Percentiles rank a stretch among this genome's conserved stretches.
Conservation (phyloP, 192 early-diverging fungal species). For the Coemansia sp. region DNA sequence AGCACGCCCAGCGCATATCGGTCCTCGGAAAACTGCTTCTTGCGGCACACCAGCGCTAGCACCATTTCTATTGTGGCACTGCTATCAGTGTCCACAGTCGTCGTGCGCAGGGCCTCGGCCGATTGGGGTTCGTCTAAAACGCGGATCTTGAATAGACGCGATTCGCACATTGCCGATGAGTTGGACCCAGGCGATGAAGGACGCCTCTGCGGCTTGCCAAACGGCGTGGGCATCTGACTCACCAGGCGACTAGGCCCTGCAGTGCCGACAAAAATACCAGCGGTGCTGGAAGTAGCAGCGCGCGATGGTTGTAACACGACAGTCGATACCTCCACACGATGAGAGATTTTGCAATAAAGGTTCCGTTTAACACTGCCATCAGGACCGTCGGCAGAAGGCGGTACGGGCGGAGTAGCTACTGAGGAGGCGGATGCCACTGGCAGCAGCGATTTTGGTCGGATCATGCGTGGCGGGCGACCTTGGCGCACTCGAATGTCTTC, state of each 20-base stretch:
- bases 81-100: conserved; percentile 74
- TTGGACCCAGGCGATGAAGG: not conserved
- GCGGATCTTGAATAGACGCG: conserved; percentile 30
- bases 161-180: conserved; percentile 7
- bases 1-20: conserved; percentile 84
- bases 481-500: conserved; percentile 49
- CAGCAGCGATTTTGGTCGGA: conserved; percentile 22
- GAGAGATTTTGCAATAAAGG: conserved; percentile 6
- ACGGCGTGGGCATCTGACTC: not conserved
- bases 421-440: not conserved
- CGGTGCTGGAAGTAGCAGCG: conserved; percentile 30
- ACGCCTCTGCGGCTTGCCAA: conserved; percentile 1
- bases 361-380: not conserved
- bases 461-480: conserved; percentile 39
- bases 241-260: not conserved
- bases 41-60: conserved; percentile 80
- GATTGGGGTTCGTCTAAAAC: conserved; percentile 26
- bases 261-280: conserved; percentile 39
- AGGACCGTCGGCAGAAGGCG: not conserved
- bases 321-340: conserved; percentile 21
- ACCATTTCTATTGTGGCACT: conserved; percentile 76
- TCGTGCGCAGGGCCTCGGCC: conserved; percentile 80
- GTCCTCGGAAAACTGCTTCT: conserved; percentile 80
- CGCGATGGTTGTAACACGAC: conserved; percentile 39
- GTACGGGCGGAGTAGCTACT: not conserved